phyloP scores from a whole-genome alignment of 805 yeast genomes.

The Pichia cephalocereana region DNA sequence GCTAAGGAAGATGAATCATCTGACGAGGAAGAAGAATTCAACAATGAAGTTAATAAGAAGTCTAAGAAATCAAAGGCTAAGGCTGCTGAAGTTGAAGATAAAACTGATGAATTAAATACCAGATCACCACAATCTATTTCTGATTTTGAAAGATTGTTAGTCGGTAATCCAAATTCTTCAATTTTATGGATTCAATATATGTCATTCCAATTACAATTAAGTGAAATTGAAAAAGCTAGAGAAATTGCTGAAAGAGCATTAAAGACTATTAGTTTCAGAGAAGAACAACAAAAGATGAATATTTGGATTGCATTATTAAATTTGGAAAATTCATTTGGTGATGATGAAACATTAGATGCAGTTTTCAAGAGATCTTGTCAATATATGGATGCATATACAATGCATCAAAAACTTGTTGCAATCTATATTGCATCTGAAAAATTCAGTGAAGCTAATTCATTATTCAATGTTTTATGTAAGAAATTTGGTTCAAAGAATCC shows the following conservation, averaged over 20 bases:
- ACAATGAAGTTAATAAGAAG: slow-evolving; percentile 29
- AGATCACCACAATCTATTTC: slow-evolving; percentile 85
- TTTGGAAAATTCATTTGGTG: slow-evolving; percentile 90
- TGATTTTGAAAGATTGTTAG: slow-evolving; percentile 85
- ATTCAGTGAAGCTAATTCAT: slow-evolving; percentile 54
- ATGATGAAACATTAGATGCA: slow-evolving; percentile 70
- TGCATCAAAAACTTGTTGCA: slow-evolving; percentile 71
- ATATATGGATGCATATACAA: slow-evolving; percentile 78
- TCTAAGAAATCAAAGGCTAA: slow-evolving; percentile 35
- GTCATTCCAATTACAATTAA: slow-evolving; percentile 93
- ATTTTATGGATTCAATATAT: slow-evolving; percentile 95
- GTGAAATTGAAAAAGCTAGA: slow-evolving; percentile 91
- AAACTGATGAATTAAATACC: slow-evolving; percentile 73
- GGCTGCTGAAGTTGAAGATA: slow-evolving; percentile 50
- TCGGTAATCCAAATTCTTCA: slow-evolving; percentile 92
- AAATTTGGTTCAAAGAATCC: slow-evolving; percentile 64
- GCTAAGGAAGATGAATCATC: slow-evolving; percentile 48
- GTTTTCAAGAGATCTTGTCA: slow-evolving; percentile 79
- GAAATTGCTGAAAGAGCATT: slow-evolving; percentile 89
- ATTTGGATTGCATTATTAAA: slow-evolving; percentile 94
- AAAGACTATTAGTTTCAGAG: slow-evolving; percentile 81
- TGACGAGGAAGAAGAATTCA: slow-evolving; percentile 37
- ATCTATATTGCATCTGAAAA: slow-evolving; percentile 72
- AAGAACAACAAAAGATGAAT: slow-evolving; percentile 86
- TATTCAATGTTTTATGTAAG: slow-evolving; percentile 63